These are phyloP conservation scores for Liquidambar formosana DNA, from an alignment of 164 flowering plant species.

Conservation along the genomic window DNA sequence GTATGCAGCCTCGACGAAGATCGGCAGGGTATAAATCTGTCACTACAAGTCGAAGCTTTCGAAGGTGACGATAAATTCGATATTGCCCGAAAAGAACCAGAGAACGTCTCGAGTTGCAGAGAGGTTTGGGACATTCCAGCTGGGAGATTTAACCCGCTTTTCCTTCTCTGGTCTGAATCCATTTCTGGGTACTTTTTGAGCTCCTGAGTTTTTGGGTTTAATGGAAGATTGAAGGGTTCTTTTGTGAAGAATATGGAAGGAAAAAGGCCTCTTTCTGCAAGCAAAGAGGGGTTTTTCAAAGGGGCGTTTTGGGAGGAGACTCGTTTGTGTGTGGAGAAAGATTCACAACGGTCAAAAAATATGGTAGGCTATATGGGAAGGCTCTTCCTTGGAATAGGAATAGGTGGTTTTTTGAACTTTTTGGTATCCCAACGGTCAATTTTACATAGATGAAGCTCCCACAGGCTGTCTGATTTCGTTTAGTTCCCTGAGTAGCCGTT, in stretches of 20 bases:
- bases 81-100: conserved; percentile 40
- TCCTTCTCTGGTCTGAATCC: conserved; percentile 57
- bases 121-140: conserved; percentile 69
- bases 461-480: neutral
- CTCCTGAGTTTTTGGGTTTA: neutral
- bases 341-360: conserved; percentile 31
- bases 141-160: conserved; percentile 82
- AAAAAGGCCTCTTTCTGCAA: conserved; percentile 9
- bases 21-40: conserved; percentile 94
- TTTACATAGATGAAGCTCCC: conserved; percentile 3
- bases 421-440: conserved; percentile 23
- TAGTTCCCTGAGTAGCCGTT: conserved; percentile 26
- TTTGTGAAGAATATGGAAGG: neutral
- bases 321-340: conserved; percentile 6
- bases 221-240: conserved; percentile 1
- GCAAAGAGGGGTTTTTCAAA: conserved; percentile 16
- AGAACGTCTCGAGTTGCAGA: conserved; percentile 56
- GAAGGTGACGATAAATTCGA: conserved; percentile 56
- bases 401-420: neutral
- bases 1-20: conserved; percentile 90
- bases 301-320: neutral
- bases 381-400: neutral
- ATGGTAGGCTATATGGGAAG: neutral
- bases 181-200: conserved; percentile 27
- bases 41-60: conserved; percentile 63